Evolutionary conservation across 306 rosid species (phyloP).

Genomic region (Trichosanthes truncata): DNA sequence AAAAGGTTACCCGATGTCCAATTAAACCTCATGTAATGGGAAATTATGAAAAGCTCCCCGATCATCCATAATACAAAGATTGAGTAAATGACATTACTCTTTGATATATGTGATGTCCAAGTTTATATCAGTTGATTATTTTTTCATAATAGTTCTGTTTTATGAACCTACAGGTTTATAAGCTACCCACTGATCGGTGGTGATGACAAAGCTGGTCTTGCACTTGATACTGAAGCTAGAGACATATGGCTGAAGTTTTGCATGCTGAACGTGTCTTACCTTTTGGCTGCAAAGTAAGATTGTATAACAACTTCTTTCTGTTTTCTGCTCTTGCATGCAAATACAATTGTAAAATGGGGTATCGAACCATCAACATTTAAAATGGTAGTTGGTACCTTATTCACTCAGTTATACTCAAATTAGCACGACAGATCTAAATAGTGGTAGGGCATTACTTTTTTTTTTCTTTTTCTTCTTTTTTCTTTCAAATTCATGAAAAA

Average conservation of each 20-base stretch:
- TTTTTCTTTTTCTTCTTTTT: too few species aligned
- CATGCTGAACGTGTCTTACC: conserved; percentile 88
- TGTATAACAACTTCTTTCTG: not conserved
- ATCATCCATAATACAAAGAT: not conserved
- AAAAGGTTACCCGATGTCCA: not conserved
- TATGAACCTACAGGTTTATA: conserved; percentile 50
- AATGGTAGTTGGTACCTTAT: too few species aligned
- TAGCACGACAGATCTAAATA: too few species aligned
- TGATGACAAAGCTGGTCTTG: conserved; percentile 75
- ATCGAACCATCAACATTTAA: too few species aligned
- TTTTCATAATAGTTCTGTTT: not conserved
- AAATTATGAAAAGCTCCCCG: not conserved
- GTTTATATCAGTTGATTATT: not conserved
- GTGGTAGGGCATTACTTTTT: too few species aligned
- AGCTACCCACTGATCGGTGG: conserved; percentile 82
- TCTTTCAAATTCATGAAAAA: too few species aligned
- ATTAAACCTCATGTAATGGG: not conserved
- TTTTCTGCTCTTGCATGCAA: not conserved
- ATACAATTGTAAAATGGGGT: too few species aligned
- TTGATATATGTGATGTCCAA: not conserved
- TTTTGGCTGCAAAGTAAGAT: conserved; percentile 79
- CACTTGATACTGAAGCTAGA: conserved; percentile 77
- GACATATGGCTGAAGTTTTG: conserved; percentile 72
- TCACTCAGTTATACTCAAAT: too few species aligned
- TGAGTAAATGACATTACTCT: not conserved